Evolutionary conservation across 2,329 filamentous ascomycete species (phyloP).

Genomic region (Pezicula radicicola): DNA sequence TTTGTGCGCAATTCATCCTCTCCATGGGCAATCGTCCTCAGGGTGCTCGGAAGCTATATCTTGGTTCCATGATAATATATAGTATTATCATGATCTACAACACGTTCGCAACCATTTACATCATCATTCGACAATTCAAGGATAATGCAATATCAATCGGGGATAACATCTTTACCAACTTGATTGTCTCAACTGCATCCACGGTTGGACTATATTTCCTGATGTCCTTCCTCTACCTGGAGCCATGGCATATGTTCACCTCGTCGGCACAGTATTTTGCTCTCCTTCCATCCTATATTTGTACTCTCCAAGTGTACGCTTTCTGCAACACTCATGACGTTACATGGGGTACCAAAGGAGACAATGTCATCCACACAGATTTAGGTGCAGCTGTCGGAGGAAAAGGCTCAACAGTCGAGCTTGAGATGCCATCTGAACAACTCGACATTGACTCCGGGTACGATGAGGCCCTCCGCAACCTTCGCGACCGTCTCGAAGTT

Average conservation of each 20-base stretch:
- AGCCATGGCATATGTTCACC: slow-evolving; percentile 99
- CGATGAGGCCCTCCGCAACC: slow-evolving; percentile 93
- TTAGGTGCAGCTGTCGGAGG: slow-evolving; percentile 81
- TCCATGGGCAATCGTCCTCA: slow-evolving; percentile 96
- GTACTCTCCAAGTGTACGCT: slow-evolving; percentile 94
- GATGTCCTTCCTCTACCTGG: slow-evolving; percentile 94
- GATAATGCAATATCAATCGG: slow-evolving; percentile 53
- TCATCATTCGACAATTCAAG: slow-evolving; percentile 77
- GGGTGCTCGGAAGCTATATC: slow-evolving; percentile 87
- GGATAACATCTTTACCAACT: slow-evolving; percentile 90
- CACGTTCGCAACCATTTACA: slow-evolving; percentile 83
- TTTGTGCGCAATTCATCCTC: slow-evolving; percentile 92
- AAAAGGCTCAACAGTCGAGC: slow-evolving; percentile 73
- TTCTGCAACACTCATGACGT: slow-evolving; percentile 99
- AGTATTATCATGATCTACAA: slow-evolving; percentile 94
- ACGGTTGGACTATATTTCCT: slow-evolving; percentile 93
- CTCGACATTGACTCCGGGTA: slow-evolving; percentile 98
- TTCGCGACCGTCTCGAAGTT: slow-evolving; percentile 89
- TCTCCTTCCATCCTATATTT: slow-evolving; percentile 90
- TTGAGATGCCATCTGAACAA: slow-evolving; percentile 97
- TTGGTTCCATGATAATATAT: slow-evolving; percentile 87
- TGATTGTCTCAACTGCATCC: slow-evolving; percentile 84
- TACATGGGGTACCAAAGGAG: slow-evolving; percentile 97
- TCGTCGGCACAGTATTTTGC: slow-evolving; percentile 88
- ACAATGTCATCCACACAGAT: slow-evolving; percentile 92